Evolutionary conservation across 805 yeast genomes (phyloP), one percentile per base, ranked within the genome.

Genomic region (Isabelozyma pseudorhagii): DNA sequence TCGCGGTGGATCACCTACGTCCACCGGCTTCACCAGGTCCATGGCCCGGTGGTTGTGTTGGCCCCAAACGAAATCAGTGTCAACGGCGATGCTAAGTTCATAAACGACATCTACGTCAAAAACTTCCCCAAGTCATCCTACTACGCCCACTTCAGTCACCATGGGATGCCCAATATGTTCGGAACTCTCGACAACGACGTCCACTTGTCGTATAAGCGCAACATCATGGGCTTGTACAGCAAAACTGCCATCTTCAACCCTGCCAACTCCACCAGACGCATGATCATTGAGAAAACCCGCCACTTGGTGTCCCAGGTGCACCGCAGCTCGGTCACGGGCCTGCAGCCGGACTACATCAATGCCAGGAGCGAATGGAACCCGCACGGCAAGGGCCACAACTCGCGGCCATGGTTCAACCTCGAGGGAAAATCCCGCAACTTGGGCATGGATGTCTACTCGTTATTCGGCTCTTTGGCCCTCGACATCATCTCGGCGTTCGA

Each of bases 401-500:
- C 58, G 18, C 62, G 62, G 1, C 29, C 46, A n/a, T 72, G 77
- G 77, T 64, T 69, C 48, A 61, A 62, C 40, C 51, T 56, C 13
- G 31, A 54, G 3, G 52, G 54, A 10, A 51, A 48, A 45, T 21
- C 48, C 1, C 42, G 58, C 8, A 66, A 77, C 31, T 57, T 84
- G 39, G 75, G 74, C 11, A 67, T 73, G 39, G 86, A 85, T 46
- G 84, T 81, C 3, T 82, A 81, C 56, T 72, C 80, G 15, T 61
- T 86, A n/a, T 85, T 85, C 71, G 83, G 83, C n/a, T 68, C 84
- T 14, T 69, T 86, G 58, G 91, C 92, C 4, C 80, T 86, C 82
- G 91, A 85, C 57, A 84, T 82, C 3, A 82, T 85, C 1, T 76
- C 84, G 1, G 75, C 78, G 17, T 83, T 84, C 58, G 81, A 82